A percentile compares a stretch with the other conserved stretches of the same genome.
Conservation (phyloP, 805 yeast species). For the Ogataea neopini region DNA sequence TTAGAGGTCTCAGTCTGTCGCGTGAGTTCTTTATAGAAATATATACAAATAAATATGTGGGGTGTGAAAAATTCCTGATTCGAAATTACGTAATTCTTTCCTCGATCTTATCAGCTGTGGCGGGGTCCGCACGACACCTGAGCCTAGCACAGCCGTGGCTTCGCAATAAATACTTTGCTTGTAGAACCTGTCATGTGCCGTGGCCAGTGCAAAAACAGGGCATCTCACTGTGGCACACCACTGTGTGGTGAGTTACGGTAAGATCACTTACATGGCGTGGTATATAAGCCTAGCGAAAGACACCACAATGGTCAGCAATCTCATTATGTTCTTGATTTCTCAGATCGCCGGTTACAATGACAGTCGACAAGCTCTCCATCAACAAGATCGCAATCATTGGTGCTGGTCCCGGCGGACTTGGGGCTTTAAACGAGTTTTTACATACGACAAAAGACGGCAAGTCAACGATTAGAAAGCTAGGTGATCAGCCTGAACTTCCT, state of each 20-base stretch:
- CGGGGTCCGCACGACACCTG: not conserved
- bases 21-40: not conserved
- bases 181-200: constrained; percentile 1
- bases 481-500: constrained; percentile 2
- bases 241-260: not conserved
- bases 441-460: constrained; percentile 33
- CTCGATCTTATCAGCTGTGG: constrained; percentile 1
- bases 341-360: no score
- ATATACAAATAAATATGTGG: not conserved
- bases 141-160: constrained; percentile 1
- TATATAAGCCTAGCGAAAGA: no score
- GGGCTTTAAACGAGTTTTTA: constrained; percentile 12
- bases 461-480: constrained; percentile 21
- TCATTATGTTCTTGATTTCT: no score
- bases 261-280: no score
- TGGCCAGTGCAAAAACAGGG: not conserved
- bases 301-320: no score
- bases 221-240: not conserved
- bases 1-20: not conserved
- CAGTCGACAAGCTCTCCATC: constrained; percentile 3
- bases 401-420: constrained; percentile 14
- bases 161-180: not conserved
- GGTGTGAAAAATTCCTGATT: constrained; percentile 2
- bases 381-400: constrained; percentile 11
- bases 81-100: not conserved